Percentiles rank a stretch among this genome's conserved stretches.
Evolutionary conservation across 768 basidiomycete species (phyloP).

Genomic region (Paxillus involutus): DNA sequence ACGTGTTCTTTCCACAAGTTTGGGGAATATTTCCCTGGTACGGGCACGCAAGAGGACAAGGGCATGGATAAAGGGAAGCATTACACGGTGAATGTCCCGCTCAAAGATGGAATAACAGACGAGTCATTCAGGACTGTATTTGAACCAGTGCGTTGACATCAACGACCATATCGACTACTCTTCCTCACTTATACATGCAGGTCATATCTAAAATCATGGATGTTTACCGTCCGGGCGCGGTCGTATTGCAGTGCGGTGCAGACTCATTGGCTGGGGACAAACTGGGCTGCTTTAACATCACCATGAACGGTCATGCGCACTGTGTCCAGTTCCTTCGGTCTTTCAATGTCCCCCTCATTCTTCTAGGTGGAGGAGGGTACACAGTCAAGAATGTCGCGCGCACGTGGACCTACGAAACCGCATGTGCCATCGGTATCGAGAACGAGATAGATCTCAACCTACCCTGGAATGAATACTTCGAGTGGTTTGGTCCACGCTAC

Average conservation of each 20-base stretch:
- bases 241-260: constrained; percentile 93
- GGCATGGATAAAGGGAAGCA: constrained; percentile 83
- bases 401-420: constrained; percentile 96
- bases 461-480: constrained; percentile 89
- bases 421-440: constrained; percentile 87
- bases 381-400: constrained; percentile 96
- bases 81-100: constrained; percentile 90
- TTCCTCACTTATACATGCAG: constrained; percentile 36
- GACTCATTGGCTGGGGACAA: constrained; percentile 96
- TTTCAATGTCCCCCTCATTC: constrained; percentile 82
- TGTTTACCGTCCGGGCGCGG: constrained; percentile 81
- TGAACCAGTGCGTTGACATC: constrained; percentile 67
- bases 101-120: constrained; percentile 93
- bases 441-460: constrained; percentile 73
- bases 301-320: constrained; percentile 92
- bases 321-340: constrained; percentile 86
- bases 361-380: constrained; percentile 95
- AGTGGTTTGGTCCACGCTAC: constrained; percentile 97
- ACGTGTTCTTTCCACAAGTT: constrained; percentile 97
- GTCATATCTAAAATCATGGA: constrained; percentile 84
- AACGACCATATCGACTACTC: neutral
- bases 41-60: constrained; percentile 79
- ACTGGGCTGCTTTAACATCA: constrained; percentile 93
- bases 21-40: constrained; percentile 79
- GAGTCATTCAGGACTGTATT: constrained; percentile 88